Conservation (phyloP, 768 basidiomycete genomes). For the Amanita rimosa region DNA sequence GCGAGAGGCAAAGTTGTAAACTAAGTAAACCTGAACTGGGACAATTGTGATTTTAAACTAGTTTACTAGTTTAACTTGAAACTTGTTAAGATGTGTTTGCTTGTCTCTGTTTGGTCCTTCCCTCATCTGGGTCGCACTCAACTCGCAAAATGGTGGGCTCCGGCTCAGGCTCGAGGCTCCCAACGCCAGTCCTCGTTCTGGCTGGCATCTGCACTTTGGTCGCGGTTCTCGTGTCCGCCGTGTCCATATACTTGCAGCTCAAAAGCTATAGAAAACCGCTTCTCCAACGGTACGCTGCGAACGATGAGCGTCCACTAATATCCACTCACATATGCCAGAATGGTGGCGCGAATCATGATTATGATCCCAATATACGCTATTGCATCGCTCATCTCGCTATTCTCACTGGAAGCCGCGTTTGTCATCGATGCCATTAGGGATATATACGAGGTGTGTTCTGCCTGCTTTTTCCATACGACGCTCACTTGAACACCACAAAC, state of each 20-base stretch:
- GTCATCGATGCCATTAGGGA: slow-evolving; percentile 93
- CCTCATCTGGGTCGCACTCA: too few relatives aligned
- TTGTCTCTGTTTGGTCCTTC: background rate
- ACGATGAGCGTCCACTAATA: background rate
- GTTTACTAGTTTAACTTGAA: too few relatives aligned
- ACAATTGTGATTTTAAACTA: too few relatives aligned
- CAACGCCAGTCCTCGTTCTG: slow-evolving; percentile 43
- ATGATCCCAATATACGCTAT: slow-evolving; percentile 95
- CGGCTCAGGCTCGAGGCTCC: slow-evolving; percentile 52
- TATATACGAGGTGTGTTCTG: slow-evolving; percentile 75
- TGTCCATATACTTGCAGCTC: slow-evolving; percentile 72
- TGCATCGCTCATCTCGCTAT: slow-evolving; percentile 84
- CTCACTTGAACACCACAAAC: background rate
- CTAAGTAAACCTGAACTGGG: too few relatives aligned
- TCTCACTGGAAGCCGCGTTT: slow-evolving; percentile 91
- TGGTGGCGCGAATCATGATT: slow-evolving; percentile 91
- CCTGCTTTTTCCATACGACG: background rate
- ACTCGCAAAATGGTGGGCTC: background rate
- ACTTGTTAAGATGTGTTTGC: background rate
- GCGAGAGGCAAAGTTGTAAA: background rate
- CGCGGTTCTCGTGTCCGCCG: slow-evolving; percentile 61
- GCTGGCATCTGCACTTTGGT: slow-evolving; percentile 55
- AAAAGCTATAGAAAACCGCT: slow-evolving; percentile 80
- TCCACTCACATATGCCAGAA: slow-evolving; percentile 28
- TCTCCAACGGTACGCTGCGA: slow-evolving; percentile 52